Evolutionary conservation across 192 early-diverging fungal genomes (phyloP).

Genomic region (Coemansia aciculifera): DNA sequence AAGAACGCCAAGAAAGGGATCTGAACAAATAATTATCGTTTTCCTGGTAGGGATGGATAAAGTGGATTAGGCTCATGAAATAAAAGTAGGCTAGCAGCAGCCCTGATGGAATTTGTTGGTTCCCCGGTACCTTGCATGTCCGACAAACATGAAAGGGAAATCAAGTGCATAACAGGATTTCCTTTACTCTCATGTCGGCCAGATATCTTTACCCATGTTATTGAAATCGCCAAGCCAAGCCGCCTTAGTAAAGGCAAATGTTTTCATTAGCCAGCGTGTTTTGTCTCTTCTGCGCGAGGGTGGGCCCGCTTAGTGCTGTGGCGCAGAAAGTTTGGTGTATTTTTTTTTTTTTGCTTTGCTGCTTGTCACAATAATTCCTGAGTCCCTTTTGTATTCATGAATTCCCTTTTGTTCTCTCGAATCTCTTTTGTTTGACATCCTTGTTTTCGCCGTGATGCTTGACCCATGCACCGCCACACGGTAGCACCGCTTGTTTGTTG

Average conservation of each 20-base stretch:
- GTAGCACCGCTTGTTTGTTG: neutral
- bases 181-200: neutral
- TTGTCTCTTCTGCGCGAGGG: neutral
- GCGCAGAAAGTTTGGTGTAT: neutral
- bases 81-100: neutral
- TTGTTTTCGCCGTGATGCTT: neutral
- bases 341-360: neutral
- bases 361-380: neutral
- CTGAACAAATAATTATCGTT: neutral
- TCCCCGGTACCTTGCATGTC: constrained; percentile 1
- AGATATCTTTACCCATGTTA: neutral
- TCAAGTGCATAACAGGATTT: neutral
- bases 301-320: neutral
- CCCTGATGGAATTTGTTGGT: neutral
- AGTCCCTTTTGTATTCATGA: neutral
- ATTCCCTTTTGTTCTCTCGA: neutral
- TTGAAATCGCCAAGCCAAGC: neutral
- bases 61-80: neutral
- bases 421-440: neutral
- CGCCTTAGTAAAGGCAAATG: neutral
- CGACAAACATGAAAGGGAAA: neutral
- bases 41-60: neutral
- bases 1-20: neutral
- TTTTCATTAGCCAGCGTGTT: neutral
- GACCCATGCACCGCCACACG: neutral